These are phyloP conservation scores for Rhexocercosporidium sp. DNA, from an alignment of 2,329 filamentous ascomycete species.

Conservation along the genomic window DNA sequence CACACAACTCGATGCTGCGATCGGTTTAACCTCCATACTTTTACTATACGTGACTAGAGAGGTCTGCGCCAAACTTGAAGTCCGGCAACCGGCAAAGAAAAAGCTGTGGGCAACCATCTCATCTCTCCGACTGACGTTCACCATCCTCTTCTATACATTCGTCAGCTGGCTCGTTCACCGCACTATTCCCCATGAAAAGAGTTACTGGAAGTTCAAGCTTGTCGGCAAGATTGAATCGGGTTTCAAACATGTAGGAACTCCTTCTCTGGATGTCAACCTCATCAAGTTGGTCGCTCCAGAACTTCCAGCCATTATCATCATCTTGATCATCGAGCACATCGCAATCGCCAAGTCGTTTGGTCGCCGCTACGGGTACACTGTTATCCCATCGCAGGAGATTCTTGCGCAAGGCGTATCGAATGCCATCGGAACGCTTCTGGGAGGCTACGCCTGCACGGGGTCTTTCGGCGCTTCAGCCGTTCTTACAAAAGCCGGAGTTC, in stretches of 20 bases:
- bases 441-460: conserved; percentile 15
- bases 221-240: conserved; percentile 10
- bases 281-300: conserved; percentile 11
- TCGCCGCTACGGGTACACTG: conserved; percentile 5
- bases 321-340: conserved; percentile 17
- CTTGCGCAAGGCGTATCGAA: conserved; percentile 15
- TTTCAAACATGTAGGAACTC: conserved; percentile 16
- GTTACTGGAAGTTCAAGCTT: conserved; percentile 11
- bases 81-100: conserved; percentile 9
- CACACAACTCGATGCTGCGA: conserved; percentile 12
- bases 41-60: not conserved
- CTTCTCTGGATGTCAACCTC: conserved; percentile 2
- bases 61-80: conserved; percentile 10
- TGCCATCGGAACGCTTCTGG: conserved; percentile 9
- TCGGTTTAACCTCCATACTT: conserved; percentile 7
- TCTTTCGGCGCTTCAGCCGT: conserved; percentile 19
- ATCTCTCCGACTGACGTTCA: conserved; percentile 1
- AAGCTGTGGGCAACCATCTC: conserved; percentile 5
- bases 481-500: conserved; percentile 14
- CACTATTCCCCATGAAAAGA: conserved; percentile 1
- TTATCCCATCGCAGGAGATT: conserved; percentile 18
- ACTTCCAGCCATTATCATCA: conserved; percentile 20
- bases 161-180: conserved; percentile 2
- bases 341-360: conserved; percentile 17
- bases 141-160: not conserved